phyloP scores from a whole-genome alignment of 768 basidiomycete species.

The Podaxis pistillaris region DNA sequence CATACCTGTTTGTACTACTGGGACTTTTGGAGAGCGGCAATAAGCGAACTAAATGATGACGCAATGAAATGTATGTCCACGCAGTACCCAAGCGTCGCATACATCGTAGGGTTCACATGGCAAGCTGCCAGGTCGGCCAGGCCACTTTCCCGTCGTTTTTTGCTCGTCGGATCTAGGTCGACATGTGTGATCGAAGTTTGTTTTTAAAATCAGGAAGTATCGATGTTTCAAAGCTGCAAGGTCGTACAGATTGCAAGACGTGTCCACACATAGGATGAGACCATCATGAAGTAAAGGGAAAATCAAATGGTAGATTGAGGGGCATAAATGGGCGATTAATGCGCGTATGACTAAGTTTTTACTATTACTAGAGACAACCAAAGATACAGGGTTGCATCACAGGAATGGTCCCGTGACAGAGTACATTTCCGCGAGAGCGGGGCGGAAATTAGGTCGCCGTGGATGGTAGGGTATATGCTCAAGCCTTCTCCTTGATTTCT shows the following conservation, averaged over 20 bases:
- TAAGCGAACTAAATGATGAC: neutral
- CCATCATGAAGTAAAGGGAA: neutral
- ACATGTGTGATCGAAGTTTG: too few species aligned
- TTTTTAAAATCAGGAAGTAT: too few species aligned
- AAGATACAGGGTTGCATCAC: neutral
- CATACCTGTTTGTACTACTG: neutral
- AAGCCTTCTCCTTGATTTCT: slow-evolving; percentile 11
- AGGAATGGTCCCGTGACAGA: neutral
- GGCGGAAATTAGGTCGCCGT: neutral
- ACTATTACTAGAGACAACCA: neutral
- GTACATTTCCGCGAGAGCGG: neutral
- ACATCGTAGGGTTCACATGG: neutral
- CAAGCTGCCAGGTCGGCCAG: too few species aligned
- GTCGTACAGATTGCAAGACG: neutral
- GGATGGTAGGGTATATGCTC: neutral
- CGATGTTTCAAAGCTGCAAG: too few species aligned
- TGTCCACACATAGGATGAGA: neutral
- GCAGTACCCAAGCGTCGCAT: neutral
- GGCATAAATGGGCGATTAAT: too few species aligned
- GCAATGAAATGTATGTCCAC: neutral
- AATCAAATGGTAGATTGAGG: neutral
- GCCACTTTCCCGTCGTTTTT: too few species aligned
- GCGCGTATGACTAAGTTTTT: neutral
- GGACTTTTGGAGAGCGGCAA: neutral
- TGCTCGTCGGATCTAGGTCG: too few species aligned